A percentile compares a stretch with the other conserved stretches of the same genome.
These are phyloP conservation scores for Acmispon strigosus DNA, from an alignment of 306 rosid species.

Conservation along the genomic window DNA sequence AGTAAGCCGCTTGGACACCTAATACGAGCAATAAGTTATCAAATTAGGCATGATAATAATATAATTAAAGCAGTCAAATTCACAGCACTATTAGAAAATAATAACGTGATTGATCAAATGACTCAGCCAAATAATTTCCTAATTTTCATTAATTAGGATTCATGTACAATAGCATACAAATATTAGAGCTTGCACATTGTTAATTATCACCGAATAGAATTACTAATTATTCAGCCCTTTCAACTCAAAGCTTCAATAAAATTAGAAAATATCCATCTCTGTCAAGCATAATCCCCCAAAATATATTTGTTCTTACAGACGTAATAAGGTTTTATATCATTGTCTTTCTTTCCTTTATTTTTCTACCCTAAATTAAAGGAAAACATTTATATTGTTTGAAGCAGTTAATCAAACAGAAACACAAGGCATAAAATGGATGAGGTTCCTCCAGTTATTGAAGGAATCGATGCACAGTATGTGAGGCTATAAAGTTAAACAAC, in stretches of 20 bases:
- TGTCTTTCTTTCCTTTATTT: not conserved
- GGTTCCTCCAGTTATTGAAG: not conserved
- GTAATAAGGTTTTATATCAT: not conserved
- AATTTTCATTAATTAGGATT: not conserved
- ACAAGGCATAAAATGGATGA: not conserved
- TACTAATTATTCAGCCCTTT: not conserved
- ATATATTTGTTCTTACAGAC: not conserved
- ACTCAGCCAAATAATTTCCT: not conserved
- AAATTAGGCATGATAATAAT: slow-evolving; percentile 13
- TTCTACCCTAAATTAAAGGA: not conserved
- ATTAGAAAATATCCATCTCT: not conserved
- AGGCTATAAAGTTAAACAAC: not conserved
- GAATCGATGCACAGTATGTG: not conserved
- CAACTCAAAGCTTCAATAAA: not conserved
- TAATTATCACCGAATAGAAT: not conserved
- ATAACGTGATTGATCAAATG: not conserved
- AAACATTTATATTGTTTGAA: slow-evolving; percentile 6
- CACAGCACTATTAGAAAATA: not conserved
- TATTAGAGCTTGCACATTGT: not conserved
- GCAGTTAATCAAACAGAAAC: slow-evolving; percentile 12
- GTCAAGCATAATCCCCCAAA: not conserved
- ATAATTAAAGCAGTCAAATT: slow-evolving; percentile 7
- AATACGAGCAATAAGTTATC: slow-evolving; percentile 15
- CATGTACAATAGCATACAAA: too few species aligned
- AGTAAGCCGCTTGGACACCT: slow-evolving; percentile 98